phyloP scores from a whole-genome alignment of 345 rosid species.

The Eucalyptus tenuipes region DNA sequence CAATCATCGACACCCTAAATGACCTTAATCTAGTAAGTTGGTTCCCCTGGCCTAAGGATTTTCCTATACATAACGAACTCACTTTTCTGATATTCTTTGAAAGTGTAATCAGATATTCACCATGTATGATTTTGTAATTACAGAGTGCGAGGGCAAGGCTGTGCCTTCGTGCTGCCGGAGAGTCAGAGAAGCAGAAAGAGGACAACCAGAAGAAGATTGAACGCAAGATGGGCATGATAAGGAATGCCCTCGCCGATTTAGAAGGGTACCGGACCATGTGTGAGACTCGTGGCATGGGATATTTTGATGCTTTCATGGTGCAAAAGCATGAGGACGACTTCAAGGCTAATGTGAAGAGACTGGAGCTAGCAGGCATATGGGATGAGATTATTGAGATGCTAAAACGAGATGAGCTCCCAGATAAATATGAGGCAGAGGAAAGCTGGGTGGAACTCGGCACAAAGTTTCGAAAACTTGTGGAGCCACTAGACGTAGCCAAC shows the following conservation, averaged over 20 bases:
- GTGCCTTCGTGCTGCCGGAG: slow-evolving; percentile 50
- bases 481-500: slow-evolving; percentile 74
- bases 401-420: slow-evolving; percentile 58
- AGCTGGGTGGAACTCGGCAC: slow-evolving; percentile 37
- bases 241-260: not conserved
- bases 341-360: slow-evolving; percentile 56
- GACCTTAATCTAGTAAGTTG: slow-evolving; percentile 56
- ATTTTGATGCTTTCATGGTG: slow-evolving; percentile 53
- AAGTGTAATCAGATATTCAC: not conserved
- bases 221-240: slow-evolving; percentile 6
- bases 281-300: slow-evolving; percentile 21
- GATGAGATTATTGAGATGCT: slow-evolving; percentile 66
- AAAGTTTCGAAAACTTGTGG: slow-evolving; percentile 32
- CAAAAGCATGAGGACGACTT: slow-evolving; percentile 33
- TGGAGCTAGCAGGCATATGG: slow-evolving; percentile 51
- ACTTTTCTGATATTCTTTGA: not conserved
- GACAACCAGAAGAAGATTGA: slow-evolving; percentile 14
- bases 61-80: not conserved
- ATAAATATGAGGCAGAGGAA: slow-evolving; percentile 27
- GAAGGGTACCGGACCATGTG: slow-evolving; percentile 26
- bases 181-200: slow-evolving; percentile 37
- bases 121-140: not conserved
- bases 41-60: not conserved
- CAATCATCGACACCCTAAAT: slow-evolving; percentile 4
- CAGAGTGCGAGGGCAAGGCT: not conserved